These are phyloP conservation scores for Diaporthe citrichinensis DNA, from an alignment of 2,329 filamentous ascomycete genomes.

Conservation along the genomic window DNA sequence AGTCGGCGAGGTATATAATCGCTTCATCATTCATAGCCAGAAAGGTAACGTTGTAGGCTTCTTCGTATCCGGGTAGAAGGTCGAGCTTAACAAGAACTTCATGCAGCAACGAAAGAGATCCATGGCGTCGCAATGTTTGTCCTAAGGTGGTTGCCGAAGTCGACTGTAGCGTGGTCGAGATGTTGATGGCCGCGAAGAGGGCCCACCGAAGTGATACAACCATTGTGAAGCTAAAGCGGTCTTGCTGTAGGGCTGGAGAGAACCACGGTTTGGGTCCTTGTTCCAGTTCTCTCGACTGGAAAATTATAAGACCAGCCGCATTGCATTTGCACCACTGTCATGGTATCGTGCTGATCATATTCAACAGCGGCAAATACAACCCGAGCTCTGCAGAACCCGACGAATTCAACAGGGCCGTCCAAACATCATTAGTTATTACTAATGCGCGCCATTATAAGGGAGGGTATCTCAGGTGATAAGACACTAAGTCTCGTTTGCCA, in stretches of 20 bases:
- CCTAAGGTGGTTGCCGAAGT: neutral
- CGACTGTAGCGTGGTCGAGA: neutral
- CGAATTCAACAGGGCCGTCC: neutral
- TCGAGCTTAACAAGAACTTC: neutral
- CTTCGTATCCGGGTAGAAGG: neutral
- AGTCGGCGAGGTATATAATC: conserved; percentile 6
- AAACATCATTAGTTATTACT: no score
- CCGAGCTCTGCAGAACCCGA: neutral
- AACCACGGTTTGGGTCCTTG: neutral
- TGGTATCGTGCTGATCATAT: neutral
- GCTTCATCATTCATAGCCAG: conserved; percentile 5
- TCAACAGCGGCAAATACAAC: neutral
- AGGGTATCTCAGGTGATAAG: neutral
- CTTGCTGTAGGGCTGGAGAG: neutral
- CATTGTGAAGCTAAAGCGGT: neutral
- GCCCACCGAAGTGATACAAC: neutral
- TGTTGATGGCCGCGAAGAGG: neutral
- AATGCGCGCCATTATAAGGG: neutral
- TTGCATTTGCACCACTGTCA: neutral
- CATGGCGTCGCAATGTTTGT: neutral
- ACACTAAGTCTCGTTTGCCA: neutral
- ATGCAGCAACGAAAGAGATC: conserved; percentile 2
- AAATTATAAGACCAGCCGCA: neutral
- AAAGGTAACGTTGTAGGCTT: neutral
- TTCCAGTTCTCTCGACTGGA: neutral